Evolutionary conservation across 257 asterid genomes (phyloP).

Genomic region (Rauvolfia tetraphylla): DNA sequence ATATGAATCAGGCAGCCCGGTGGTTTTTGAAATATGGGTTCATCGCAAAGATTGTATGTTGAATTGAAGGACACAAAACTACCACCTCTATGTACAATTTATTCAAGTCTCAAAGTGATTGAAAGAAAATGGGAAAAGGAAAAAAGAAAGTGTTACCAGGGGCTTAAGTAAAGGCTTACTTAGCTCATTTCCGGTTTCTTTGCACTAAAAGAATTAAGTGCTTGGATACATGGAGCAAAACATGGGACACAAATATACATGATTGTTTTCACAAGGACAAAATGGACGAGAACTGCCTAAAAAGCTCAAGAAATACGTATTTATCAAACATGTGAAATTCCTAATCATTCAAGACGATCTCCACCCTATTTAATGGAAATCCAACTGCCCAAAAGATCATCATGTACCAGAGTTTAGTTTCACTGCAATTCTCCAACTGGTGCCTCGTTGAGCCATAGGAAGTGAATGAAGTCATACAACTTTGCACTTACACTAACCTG

Average conservation of each 20-base stretch:
- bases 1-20: no score
- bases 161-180: no score
- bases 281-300: neutral
- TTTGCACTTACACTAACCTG: conserved; percentile 97
- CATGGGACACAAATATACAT: conserved; percentile 2
- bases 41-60: no score
- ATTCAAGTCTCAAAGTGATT: no score
- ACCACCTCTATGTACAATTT: no score
- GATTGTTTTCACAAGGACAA: neutral
- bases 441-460: conserved; percentile 95
- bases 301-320: neutral
- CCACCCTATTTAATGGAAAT: neutral
- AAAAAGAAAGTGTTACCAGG: no score
- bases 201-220: neutral
- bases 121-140: no score
- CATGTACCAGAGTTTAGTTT: neutral
- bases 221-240: neutral
- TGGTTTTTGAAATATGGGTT: no score
- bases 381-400: neutral
- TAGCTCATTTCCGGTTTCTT: neutral
- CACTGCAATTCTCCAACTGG: conserved; percentile 95
- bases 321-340: neutral
- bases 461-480: conserved; percentile 89
- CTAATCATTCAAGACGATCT: neutral
- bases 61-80: no score